These are phyloP conservation scores for Blastomyces emzantsi DNA, from an alignment of 2,329 filamentous ascomycete species.

Conservation along the genomic window DNA sequence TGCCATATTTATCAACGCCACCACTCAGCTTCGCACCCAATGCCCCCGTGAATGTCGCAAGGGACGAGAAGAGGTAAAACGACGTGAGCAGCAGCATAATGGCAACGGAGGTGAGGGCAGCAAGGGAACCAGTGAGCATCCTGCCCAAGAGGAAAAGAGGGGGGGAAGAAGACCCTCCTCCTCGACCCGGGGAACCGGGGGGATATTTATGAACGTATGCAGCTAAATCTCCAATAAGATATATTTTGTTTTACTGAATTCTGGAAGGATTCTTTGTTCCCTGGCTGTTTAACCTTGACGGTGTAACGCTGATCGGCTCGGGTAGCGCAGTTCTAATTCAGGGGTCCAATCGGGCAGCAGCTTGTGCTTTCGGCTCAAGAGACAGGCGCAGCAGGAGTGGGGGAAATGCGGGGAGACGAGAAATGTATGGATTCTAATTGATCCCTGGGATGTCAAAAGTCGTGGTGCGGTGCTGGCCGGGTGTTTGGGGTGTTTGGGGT, in stretches of 20 bases:
- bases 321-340: neutral
- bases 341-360: neutral
- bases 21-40: neutral
- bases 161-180: slow-evolving; percentile 5
- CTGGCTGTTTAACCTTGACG: neutral
- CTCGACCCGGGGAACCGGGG: neutral
- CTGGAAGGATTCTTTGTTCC: neutral
- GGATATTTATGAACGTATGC: neutral
- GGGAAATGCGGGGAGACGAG: neutral
- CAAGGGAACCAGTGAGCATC: slow-evolving; percentile 11
- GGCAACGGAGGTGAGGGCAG: slow-evolving; percentile 11
- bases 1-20: neutral
- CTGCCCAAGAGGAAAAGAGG: neutral
- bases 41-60: slow-evolving; percentile 11
- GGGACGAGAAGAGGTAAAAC: slow-evolving; percentile 14
- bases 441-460: neutral
- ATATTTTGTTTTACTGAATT: no score
- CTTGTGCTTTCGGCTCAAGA: neutral
- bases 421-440: neutral
- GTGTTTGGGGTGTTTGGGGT: neutral
- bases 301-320: neutral
- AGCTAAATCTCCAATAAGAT: neutral
- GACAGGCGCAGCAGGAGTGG: no score
- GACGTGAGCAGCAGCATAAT: slow-evolving; percentile 11
- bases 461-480: no score